phyloP scores from a whole-genome alignment of 345 rosid species.

The Gossypium anomalum region DNA sequence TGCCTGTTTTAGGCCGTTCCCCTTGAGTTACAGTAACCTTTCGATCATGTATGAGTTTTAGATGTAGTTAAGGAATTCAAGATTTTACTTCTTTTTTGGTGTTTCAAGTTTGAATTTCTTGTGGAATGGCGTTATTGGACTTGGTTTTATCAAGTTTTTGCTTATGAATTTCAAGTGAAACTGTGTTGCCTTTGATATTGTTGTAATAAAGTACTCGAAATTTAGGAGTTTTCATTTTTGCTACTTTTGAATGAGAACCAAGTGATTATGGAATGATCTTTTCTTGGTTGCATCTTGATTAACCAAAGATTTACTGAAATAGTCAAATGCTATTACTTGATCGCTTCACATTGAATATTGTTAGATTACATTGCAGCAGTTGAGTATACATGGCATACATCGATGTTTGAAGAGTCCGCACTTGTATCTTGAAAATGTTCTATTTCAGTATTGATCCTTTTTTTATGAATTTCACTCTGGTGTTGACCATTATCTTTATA shows the following conservation, averaged over 20 bases:
- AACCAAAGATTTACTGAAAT: background rate
- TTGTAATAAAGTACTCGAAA: conserved; percentile 1
- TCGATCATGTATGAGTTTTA: background rate
- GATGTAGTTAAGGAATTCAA: background rate
- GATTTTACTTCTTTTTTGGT: background rate
- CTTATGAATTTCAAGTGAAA: background rate
- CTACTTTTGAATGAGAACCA: background rate
- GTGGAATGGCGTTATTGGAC: background rate
- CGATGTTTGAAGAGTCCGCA: background rate
- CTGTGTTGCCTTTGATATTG: background rate
- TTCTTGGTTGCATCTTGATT: background rate
- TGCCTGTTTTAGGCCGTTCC: background rate
- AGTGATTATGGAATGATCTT: background rate
- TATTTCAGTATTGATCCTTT: background rate
- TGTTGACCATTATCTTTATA: background rate
- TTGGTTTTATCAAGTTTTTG: background rate
- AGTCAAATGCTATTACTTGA: background rate
- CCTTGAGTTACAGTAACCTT: no score
- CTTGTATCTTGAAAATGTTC: background rate
- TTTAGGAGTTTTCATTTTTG: background rate
- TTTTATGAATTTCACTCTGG: background rate
- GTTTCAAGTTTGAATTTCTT: background rate
- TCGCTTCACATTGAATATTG: background rate
- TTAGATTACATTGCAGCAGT: background rate
- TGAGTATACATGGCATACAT: background rate